Conservation (phyloP, 352 stramenopile genomes). For the Phytophthora sansomeana region DNA sequence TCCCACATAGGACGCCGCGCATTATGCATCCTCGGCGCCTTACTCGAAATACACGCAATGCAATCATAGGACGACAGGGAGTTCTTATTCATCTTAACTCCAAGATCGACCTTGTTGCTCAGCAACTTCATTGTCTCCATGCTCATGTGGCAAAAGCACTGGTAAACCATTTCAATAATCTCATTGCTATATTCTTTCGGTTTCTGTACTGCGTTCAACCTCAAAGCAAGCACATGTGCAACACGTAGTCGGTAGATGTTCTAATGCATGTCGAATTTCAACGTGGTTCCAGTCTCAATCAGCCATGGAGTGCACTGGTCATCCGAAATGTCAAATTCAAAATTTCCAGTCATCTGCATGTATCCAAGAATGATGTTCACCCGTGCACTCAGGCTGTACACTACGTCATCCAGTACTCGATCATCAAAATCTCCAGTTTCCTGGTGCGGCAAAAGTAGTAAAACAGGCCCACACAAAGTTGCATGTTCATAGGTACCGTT, state of each 20-base stretch:
- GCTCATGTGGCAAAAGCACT: not conserved
- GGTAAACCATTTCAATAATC: no score
- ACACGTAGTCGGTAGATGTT: not conserved
- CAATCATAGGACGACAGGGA: not conserved
- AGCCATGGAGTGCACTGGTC: not conserved
- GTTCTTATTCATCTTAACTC: no score
- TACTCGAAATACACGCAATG: not conserved
- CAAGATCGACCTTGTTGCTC: not conserved
- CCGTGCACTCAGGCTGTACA: not conserved
- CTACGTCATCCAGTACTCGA: constrained; percentile 6
- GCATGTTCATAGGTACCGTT: not conserved
- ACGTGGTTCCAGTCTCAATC: not conserved
- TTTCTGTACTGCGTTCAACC: not conserved
- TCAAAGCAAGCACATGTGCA: not conserved
- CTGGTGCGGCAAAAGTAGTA: constrained; percentile 3
- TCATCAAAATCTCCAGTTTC: constrained; percentile 17
- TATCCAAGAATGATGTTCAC: constrained; percentile 11
- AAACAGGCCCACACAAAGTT: not conserved
- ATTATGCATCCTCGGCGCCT: not conserved
- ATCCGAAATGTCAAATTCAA: not conserved
- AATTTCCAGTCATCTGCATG: not conserved
- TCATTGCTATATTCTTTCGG: no score
- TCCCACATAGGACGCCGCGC: not conserved
- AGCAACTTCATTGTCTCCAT: not conserved
- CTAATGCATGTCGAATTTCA: not conserved